Base-by-base conservation (phyloP, 164 flowering plant species). In the Annona squamosa region DNA sequence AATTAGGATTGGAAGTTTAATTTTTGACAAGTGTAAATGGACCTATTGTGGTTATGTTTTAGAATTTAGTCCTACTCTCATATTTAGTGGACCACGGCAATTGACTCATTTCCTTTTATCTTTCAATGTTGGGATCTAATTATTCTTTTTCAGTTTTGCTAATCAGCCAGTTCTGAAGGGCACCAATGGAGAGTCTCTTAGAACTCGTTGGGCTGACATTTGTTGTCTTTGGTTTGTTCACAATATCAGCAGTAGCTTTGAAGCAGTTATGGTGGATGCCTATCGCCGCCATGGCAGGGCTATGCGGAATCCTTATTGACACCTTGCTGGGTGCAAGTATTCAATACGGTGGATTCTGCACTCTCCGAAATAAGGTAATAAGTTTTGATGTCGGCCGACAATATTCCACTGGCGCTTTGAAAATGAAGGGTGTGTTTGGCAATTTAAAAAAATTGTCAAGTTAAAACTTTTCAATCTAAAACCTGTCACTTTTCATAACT, bases 141-240 rank as follows among this genome's bases (percentile, higher is more conserved):
- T 42, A 17, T 64, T 17, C 44, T n/a, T 45, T 72, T 17, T 5
- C 17, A 26, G 12, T 72, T 18, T 46, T 42, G 57, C 37, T 16
- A 10, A 19, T 73, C 85, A 95, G 99, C 90, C 87, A 37, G 99
- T 95, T 78, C 86, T 83, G 67, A 92, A 76, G 92, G 99, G 99
- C 65, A 91, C 96, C 69, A 95, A 95, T 87, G 99, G 99, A 79
- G 99, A 84, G n/a, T 94, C 92, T 98, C 44, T 80, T 74, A 56
- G 99, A 88, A 9, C 84, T 88, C 67, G 84, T 93, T 77, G 99
- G 96, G 37, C 61, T 93, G 65, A 78, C 98, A 67, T 93, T 84
- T 81, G 86, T 86, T 59, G 63, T 87, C 44, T 48, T 86, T 43
- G 99, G 97, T 75, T 76, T 86, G 46, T 79, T 87, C 72, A 87